phyloP scores from a whole-genome alignment of 2,329 filamentous ascomycete genomes.

The Aureobasidium melanogenum region DNA sequence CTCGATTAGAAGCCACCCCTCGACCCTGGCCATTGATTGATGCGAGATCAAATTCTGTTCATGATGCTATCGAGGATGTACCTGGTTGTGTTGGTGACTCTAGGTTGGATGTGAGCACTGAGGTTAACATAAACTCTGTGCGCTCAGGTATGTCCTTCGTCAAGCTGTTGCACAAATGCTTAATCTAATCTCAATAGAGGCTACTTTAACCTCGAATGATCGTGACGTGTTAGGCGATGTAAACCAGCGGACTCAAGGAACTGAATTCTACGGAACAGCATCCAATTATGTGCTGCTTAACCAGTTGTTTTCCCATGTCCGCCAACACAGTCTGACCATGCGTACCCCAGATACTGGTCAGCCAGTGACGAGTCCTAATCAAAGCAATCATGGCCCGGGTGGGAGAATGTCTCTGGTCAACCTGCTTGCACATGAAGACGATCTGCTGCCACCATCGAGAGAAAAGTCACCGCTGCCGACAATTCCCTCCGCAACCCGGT shows the following conservation, averaged over 20 bases:
- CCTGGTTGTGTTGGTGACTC: not conserved
- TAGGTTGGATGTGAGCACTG: not conserved
- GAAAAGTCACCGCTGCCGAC: not conserved
- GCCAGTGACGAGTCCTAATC: not conserved
- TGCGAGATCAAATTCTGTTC: not conserved
- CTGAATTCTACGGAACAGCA: slow-evolving; percentile 15
- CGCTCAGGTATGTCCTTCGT: not conserved
- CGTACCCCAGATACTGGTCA: not conserved
- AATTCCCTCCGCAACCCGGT: not conserved
- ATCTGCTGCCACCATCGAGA: slow-evolving; percentile 1
- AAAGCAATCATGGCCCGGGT: not conserved
- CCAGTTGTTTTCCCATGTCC: slow-evolving; percentile 10
- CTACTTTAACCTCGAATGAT: not conserved
- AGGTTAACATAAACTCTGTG: not conserved
- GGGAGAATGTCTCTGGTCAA: slow-evolving; percentile 1
- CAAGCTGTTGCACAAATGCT: no score
- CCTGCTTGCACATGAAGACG: not conserved
- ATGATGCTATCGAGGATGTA: not conserved
- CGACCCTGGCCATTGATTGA: not conserved
- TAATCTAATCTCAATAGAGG: not conserved
- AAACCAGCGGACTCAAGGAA: slow-evolving; percentile 15
- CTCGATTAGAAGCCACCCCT: not conserved
- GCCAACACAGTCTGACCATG: not conserved
- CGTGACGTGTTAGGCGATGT: slow-evolving; percentile 13
- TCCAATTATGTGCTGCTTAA: slow-evolving; percentile 13